Percentiles rank a stretch among this genome's conserved stretches.
These are phyloP conservation scores for Teratosphaeria epicoccoides DNA, from an alignment of 2,329 filamentous ascomycete genomes.

Conservation along the genomic window DNA sequence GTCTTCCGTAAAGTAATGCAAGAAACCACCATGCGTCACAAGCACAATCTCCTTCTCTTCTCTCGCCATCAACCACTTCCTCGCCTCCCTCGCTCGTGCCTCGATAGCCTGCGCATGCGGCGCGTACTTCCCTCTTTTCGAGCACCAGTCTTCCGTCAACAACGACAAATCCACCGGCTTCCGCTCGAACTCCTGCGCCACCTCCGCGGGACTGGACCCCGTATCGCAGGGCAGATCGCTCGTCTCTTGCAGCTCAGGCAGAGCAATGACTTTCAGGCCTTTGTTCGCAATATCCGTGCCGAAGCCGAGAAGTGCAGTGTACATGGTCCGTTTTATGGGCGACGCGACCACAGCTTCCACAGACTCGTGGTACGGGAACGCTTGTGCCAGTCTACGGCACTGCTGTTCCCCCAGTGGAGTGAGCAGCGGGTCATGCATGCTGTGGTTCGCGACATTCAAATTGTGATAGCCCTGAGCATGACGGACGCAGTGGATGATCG, in stretches of 20 bases:
- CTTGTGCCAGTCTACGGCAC: conserved; percentile 51
- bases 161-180: conserved; percentile 52
- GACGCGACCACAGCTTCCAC: conserved; percentile 66
- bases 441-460: conserved; percentile 56
- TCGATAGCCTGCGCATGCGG: conserved; percentile 44
- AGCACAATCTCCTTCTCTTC: conserved; percentile 59
- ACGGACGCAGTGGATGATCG: conserved; percentile 56
- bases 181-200: conserved; percentile 51
- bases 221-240: conserved; percentile 65
- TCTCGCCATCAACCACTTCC: conserved; percentile 44
- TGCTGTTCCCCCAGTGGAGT: conserved; percentile 67
- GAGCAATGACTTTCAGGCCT: conserved; percentile 47
- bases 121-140: conserved; percentile 46
- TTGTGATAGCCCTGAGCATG: conserved; percentile 72
- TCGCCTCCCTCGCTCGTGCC: conserved; percentile 49
- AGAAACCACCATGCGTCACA: conserved; percentile 71
- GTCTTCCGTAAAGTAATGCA: conserved; percentile 79
- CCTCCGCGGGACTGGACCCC: conserved; percentile 47
- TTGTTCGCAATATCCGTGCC: conserved; percentile 40
- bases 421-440: conserved; percentile 64
- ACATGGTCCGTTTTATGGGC: conserved; percentile 68
- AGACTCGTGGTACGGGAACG: conserved; percentile 54
- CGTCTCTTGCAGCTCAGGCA: conserved; percentile 72
- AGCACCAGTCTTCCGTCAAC: conserved; percentile 57
- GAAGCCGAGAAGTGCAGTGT: conserved; percentile 65